These are phyloP conservation scores for Colletotrichum coccodes DNA, from an alignment of 2,329 filamentous ascomycete species.

Conservation along the genomic window DNA sequence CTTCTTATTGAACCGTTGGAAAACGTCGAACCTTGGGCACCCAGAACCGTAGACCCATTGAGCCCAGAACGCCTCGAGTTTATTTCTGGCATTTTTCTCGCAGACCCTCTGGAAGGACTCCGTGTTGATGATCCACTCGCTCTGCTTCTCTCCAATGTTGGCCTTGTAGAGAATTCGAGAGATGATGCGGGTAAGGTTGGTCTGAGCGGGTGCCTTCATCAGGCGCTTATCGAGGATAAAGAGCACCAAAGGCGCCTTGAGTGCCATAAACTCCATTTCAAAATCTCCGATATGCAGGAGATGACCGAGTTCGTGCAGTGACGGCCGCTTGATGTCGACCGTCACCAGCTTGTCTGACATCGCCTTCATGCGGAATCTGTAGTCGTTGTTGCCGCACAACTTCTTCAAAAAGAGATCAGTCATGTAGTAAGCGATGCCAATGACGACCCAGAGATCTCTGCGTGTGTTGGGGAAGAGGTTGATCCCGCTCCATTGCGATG, in stretches of 20 bases:
- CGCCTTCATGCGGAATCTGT: slow-evolving; percentile 88
- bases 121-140: slow-evolving; percentile 79
- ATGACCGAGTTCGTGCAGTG: slow-evolving; percentile 82
- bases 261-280: slow-evolving; percentile 88
- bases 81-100: slow-evolving; percentile 88
- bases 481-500: slow-evolving; percentile 94
- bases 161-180: slow-evolving; percentile 87
- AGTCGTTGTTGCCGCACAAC: slow-evolving; percentile 94
- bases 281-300: slow-evolving; percentile 82
- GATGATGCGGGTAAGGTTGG: slow-evolving; percentile 86
- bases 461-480: slow-evolving; percentile 87
- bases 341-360: slow-evolving; percentile 85
- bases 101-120: slow-evolving; percentile 84
- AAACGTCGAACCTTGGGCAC: slow-evolving; percentile 87
- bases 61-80: slow-evolving; percentile 89
- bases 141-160: slow-evolving; percentile 69
- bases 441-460: slow-evolving; percentile 86
- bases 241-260: slow-evolving; percentile 91
- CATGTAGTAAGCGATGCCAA: slow-evolving; percentile 94
- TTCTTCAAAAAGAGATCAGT: slow-evolving; percentile 92
- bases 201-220: slow-evolving; percentile 77
- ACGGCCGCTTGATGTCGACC: slow-evolving; percentile 83
- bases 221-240: slow-evolving; percentile 94
- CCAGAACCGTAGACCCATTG: slow-evolving; percentile 93
- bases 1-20: slow-evolving; percentile 97